A percentile compares a stretch with the other conserved stretches of the same genome.
Evolutionary conservation across 2,329 filamentous ascomycete genomes (phyloP).

Genomic region (Beauveria pseudobassiana): DNA sequence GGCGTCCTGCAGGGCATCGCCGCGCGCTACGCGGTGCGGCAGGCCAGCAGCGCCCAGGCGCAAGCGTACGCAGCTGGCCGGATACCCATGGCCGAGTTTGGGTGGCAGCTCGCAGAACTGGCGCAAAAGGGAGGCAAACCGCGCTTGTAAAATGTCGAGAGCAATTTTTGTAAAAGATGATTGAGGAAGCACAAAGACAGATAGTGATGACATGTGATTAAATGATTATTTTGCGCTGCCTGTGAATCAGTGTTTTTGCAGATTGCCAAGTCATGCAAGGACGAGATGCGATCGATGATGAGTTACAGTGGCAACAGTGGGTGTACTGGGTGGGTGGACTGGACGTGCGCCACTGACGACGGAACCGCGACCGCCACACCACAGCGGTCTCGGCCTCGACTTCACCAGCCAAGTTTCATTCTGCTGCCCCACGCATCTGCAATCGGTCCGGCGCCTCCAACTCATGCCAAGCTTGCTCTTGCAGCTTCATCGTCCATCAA

Average conservation of each 20-base stretch:
- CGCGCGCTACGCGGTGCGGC: slow-evolving; percentile 72
- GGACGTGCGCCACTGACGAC: background rate
- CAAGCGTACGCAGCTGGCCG: slow-evolving; percentile 62
- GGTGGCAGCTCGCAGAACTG: slow-evolving; percentile 63
- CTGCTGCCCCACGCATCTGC: background rate
- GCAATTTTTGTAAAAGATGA: background rate
- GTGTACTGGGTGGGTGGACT: background rate
- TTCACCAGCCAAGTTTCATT: slow-evolving; percentile 2
- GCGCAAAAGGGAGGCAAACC: slow-evolving; percentile 21
- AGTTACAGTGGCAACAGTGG: too few relatives aligned
- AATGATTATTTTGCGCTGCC: background rate
- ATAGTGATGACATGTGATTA: background rate
- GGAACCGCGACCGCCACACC: background rate
- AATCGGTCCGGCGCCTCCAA: background rate
- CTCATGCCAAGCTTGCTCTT: background rate
- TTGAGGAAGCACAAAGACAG: background rate
- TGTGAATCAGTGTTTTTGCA: background rate
- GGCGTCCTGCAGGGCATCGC: slow-evolving; percentile 82
- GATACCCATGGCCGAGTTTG: slow-evolving; percentile 65
- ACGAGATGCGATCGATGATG: background rate
- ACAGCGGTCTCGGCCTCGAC: slow-evolving; percentile 6
- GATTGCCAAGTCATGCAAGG: background rate
- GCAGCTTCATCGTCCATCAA: background rate
- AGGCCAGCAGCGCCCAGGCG: slow-evolving; percentile 84
- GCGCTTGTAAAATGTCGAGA: slow-evolving; percentile 19